Conservation (phyloP, 768 basidiomycete species). For the Pleurotus platypus region DNA sequence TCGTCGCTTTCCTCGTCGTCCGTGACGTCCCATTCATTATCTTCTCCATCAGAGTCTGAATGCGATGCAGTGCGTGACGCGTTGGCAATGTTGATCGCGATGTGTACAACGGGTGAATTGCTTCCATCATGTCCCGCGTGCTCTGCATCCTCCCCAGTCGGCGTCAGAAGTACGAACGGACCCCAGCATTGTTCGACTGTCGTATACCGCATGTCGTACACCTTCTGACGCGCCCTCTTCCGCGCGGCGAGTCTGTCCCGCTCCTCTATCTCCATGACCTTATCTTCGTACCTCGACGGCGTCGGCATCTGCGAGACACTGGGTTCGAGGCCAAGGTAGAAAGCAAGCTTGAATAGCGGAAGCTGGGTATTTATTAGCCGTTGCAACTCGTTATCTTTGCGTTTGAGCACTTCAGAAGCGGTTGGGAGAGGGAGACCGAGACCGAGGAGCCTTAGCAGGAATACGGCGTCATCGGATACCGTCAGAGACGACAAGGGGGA, state of each 20-base stretch:
- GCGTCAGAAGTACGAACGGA: constrained; percentile 26
- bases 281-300: constrained; percentile 6
- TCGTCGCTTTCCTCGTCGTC: constrained; percentile 16
- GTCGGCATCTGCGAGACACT: not conserved
- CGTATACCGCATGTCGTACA: constrained; percentile 33
- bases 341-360: constrained; percentile 3
- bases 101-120: constrained; percentile 9
- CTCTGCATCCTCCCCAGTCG: not conserved
- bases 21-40: constrained; percentile 11
- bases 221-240: constrained; percentile 26
- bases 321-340: not conserved
- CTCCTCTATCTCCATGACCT: constrained; percentile 8
- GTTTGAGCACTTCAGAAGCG: not conserved
- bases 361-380: not conserved
- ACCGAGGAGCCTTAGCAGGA: not conserved
- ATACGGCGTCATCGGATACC: constrained; percentile 12
- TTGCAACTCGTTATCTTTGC: not conserved
- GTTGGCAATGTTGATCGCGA: constrained; percentile 9
- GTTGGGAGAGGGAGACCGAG: not conserved
- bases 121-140: not conserved
- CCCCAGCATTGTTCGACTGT: constrained; percentile 28
- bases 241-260: constrained; percentile 17
- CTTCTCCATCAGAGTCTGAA: constrained; percentile 9
- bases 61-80: not conserved
- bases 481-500: constrained; percentile 19